A percentile compares a stretch with the other conserved stretches of the same genome.
Conservation (phyloP, 2,329 filamentous ascomycete genomes). For the Leptographium wingfieldii region DNA sequence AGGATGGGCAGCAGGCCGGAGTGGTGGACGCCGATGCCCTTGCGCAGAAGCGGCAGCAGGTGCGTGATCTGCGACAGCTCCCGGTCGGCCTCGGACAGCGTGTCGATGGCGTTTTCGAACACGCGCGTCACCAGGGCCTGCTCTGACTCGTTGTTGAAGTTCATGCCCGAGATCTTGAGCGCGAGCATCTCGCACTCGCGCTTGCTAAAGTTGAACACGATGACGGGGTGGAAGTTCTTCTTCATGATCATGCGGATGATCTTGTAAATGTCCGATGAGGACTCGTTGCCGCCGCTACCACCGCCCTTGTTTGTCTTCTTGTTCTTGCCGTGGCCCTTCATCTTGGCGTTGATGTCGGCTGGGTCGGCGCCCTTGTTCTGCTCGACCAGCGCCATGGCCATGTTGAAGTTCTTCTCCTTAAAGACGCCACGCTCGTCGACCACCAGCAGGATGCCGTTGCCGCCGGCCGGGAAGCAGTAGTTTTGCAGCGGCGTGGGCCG, state of each 20-base stretch:
- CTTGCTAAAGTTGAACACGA: conserved; percentile 99
- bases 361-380: conserved; percentile 79
- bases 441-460: conserved; percentile 83
- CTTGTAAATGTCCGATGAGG: conserved; percentile 78
- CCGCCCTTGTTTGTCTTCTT: conserved; percentile 87
- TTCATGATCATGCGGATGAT: conserved; percentile 98
- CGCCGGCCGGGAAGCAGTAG: conserved; percentile 91
- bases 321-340: conserved; percentile 79
- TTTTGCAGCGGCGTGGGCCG: conserved; percentile 91
- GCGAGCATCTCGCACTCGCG: conserved; percentile 88
- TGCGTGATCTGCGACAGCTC: conserved; percentile 81
- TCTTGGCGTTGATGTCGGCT: conserved; percentile 63
- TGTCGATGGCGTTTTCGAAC: conserved; percentile 85
- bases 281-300: conserved; percentile 51
- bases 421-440: conserved; percentile 97
- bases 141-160: conserved; percentile 94
- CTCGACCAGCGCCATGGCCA: conserved; percentile 82
- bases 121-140: conserved; percentile 91
- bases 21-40: conserved; percentile 94
- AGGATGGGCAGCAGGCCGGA: conserved; percentile 89
- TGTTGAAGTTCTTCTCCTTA: conserved; percentile 94
- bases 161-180: conserved; percentile 70
- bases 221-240: conserved; percentile 94
- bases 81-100: conserved; percentile 82
- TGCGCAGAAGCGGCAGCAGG: conserved; percentile 74